Base-by-base conservation (phyloP, 2,329 filamentous ascomycete genomes). In the Canariomyces notabilis region DNA sequence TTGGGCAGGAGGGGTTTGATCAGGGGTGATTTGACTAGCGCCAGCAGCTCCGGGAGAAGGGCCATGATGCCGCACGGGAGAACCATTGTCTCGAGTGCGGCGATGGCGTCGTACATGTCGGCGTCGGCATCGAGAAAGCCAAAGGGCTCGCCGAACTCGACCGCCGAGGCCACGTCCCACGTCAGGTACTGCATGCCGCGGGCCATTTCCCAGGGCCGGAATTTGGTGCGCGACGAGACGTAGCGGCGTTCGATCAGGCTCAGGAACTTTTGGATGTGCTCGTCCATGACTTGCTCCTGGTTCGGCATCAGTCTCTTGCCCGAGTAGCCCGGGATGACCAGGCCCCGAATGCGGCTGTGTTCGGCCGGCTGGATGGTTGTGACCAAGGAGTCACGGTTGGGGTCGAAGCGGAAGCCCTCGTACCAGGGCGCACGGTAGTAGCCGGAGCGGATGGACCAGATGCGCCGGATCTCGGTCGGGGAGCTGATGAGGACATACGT, bases 151-250 rank as follows among this genome's bases (percentile, higher is more conserved):
- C 75, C 76, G 21, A 79, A 72, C 0, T 71, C 73, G 11, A 80
- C 57, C 3, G 68, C 65, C 19, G 68, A 73, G 49, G 80, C 76
- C 32, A 79, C 72, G 51, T 80, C 76, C 3, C 79, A 62, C 1
- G 75, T 77, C 37, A 79, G 70, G 61, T 68, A 78, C 44, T 76
- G 72, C 2, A 72, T 66, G 43, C 74, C 73, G 23, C 64, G 63
- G 5, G 71, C 72, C 37, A 80, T 56, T 51, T 80, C 74, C 55
- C 76, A 64, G 5, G 67, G 59, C 43, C 72, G 71, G 21, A 52
- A 58, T 1, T 56, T 50, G 7, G 44, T 50, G 16, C 52, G 52
- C 18, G 57, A 58, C 4, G 62, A 64, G 9, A 67, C 43, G 51
- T 73, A 74, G 26, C 58, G 58, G 19, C 52, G 58, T 46, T 70